Base-by-base conservation (phyloP, 108 stramenopile genomes). In the Ochromonas danica region DNA sequence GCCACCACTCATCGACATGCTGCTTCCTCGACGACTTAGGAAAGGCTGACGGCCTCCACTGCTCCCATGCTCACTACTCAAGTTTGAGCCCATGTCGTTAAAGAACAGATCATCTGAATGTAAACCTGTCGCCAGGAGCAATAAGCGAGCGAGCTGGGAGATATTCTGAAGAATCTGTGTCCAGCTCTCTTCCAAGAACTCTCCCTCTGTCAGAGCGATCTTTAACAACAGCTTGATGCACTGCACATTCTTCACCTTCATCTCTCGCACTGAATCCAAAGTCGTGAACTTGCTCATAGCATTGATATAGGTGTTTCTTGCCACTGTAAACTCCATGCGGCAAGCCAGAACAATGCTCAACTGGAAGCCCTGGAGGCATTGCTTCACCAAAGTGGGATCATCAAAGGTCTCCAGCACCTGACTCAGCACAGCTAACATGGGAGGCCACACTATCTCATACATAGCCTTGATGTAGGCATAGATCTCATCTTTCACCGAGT, bases 381-480 rank as follows among this genome's bases (percentile, higher is more conserved):
- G 31, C 10, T 42, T 31, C 38, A 81, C 22, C 80, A 81, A 22
- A 17, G 10, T 62, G 27, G 25, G 57, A n/a, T 81, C 80, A 41
- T 75, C 71, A 33, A 14, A 0, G 2, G 65, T 61, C 10, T 94
- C 93, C 87, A 95, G 90, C n/a, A 90, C 92, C 70, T 85, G 94
- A 3, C 94, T 94, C 77, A 99, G 96, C 1, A 91, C 94, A 1
- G 94, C 95, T 38, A 97, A 83, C 67, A 94, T 90, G 40, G 98
- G 94, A 22, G 94, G 95, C 98, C 98, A 99, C 2, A 94, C 91
- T 30, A 97, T 95, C 45, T 96, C 95, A 80, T 96, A 95, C 98
- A 99, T 97, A 36, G 98, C 93, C 43, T 88, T 83, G 39, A 96
- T 94, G 83, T 90, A 93, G 6, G 45, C 45, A n/a, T n/a, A n/a